Base-by-base conservation (phyloP, 495 filamentous ascomycete genomes). In the Parmelia sp. region DNA sequence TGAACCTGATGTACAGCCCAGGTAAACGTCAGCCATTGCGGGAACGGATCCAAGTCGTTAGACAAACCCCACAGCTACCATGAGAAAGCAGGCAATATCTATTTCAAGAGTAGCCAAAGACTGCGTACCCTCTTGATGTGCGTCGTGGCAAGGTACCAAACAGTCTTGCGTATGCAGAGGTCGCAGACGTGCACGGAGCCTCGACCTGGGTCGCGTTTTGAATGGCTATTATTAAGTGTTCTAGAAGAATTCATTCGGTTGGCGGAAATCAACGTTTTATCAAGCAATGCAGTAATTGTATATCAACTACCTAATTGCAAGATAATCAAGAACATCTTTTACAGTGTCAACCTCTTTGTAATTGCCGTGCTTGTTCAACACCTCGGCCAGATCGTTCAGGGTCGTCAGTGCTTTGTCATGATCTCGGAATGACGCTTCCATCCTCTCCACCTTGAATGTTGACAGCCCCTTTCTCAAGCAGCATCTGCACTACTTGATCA, bases 21-120 rank as follows among this genome's bases (percentile, higher is more conserved):
- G 21, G 35, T 58, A 58, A 58, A 58, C 15, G 39, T 58, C 27
- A 33, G 56, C 33, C 56, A 58, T 12, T 58, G 31, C 37, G 56
- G 33, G 21, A 58, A 58, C 56, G 56, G 33, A 58, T 58, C 56
- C 39, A 57, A 17, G 25, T 57, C 55, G 37, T 57, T 31, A 19
- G 55, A 36, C 21, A 57, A 57, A 57, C 55, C 56, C 56, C 56
- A 58, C 56, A 33, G 33, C 39, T 58, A 17, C 56, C 23, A 58
- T 58, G n/a, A 58, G 56, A 58, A 58, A 58, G 56, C 39, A 36
- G 33, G n/a, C n/a, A n/a, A n/a, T n/a, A n/a, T n/a, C 56, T 58
- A 33, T 58, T 58, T 58, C 56, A 58, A 58, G 33, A 58, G 56
- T 58, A 39, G 56, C 56, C 39, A 39, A 58, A 58, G 56, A 58